Percentiles rank a stretch among this genome's conserved stretches.
Evolutionary conservation across 2,329 filamentous ascomycete species (phyloP).

Genomic region (Berkeleyomyces rouxiae): DNA sequence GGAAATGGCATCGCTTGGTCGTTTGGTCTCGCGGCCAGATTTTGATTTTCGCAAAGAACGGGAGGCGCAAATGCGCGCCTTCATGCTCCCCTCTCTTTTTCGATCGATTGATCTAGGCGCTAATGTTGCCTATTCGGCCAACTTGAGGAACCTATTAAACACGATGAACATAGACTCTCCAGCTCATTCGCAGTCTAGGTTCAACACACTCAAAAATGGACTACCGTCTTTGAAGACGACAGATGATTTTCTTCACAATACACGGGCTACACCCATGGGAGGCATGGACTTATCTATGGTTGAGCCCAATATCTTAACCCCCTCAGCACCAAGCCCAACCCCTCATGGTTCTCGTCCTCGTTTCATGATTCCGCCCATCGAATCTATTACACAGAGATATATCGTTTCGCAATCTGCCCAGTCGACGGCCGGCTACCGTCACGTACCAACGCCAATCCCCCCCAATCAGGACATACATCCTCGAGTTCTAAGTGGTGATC

Average conservation of each 20-base stretch:
- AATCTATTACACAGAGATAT: conserved; percentile 12
- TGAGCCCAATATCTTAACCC: conserved; percentile 5
- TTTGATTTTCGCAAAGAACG: background rate
- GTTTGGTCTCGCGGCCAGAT: conserved; percentile 25
- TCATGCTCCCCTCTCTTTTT: too few relatives aligned
- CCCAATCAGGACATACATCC: too few relatives aligned
- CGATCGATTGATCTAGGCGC: too few relatives aligned
- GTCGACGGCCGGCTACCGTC: background rate
- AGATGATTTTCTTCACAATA: background rate
- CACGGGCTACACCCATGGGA: background rate
- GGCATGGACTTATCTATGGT: background rate
- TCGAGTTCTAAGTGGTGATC: background rate
- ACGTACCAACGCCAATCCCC: background rate
- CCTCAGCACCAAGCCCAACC: conserved; percentile 11
- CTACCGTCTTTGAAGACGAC: background rate
- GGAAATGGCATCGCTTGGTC: conserved; percentile 25
- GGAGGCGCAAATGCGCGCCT: background rate
- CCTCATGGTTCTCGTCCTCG: conserved; percentile 6
- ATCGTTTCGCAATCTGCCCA: conserved; percentile 2
- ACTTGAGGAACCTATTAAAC: background rate
- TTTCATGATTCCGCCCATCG: conserved; percentile 11
- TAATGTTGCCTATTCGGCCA: background rate
- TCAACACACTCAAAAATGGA: background rate
- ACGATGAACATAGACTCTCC: background rate
- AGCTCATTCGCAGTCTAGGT: background rate